Evolutionary conservation across 495 filamentous ascomycete species (phyloP).

Genomic region (Margaritispora aquatica): DNA sequence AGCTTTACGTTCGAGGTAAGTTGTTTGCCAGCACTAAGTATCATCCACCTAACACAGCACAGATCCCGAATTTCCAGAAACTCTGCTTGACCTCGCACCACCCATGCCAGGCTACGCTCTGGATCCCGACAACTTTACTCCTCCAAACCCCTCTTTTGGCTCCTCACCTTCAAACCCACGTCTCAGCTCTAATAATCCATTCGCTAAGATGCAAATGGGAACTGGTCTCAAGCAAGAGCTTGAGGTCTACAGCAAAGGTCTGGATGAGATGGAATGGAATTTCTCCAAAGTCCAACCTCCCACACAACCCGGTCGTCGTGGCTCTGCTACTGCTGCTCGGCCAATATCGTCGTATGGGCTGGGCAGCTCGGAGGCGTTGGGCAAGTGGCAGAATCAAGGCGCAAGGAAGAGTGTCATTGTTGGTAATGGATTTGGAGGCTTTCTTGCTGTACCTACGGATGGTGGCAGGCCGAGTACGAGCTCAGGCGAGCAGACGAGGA

Average conservation of each 20-base stretch:
- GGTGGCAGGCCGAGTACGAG: slow-evolving; percentile 27
- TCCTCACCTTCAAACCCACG: background rate
- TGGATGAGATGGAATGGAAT: slow-evolving; percentile 82
- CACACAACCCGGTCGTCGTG: slow-evolving; percentile 14
- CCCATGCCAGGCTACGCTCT: slow-evolving; percentile 45
- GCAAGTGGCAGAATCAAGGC: slow-evolving; percentile 25
- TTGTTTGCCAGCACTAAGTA: background rate
- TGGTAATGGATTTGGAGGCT: slow-evolving; percentile 75
- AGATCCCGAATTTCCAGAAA: slow-evolving; percentile 71
- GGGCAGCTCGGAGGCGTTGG: background rate
- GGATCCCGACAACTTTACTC: slow-evolving; percentile 13
- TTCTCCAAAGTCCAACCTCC: slow-evolving; percentile 44
- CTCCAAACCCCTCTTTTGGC: slow-evolving; percentile 1
- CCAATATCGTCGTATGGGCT: slow-evolving; percentile 48
- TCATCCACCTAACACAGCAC: background rate
- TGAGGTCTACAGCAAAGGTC: slow-evolving; percentile 79
- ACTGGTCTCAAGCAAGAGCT: slow-evolving; percentile 52
- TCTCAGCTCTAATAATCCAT: slow-evolving; percentile 16
- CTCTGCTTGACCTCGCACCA: slow-evolving; percentile 57
- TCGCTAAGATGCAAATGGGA: slow-evolving; percentile 1
- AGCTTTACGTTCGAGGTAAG: slow-evolving; percentile 67
- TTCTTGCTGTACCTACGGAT: slow-evolving; percentile 67
- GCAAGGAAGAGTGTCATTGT: slow-evolving; percentile 41
- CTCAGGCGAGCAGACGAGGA: slow-evolving; percentile 14
- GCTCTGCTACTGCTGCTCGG: slow-evolving; percentile 22